These are phyloP conservation scores for Coemansia sp. DNA, from an alignment of 192 early-diverging fungal species.

Conservation along the genomic window DNA sequence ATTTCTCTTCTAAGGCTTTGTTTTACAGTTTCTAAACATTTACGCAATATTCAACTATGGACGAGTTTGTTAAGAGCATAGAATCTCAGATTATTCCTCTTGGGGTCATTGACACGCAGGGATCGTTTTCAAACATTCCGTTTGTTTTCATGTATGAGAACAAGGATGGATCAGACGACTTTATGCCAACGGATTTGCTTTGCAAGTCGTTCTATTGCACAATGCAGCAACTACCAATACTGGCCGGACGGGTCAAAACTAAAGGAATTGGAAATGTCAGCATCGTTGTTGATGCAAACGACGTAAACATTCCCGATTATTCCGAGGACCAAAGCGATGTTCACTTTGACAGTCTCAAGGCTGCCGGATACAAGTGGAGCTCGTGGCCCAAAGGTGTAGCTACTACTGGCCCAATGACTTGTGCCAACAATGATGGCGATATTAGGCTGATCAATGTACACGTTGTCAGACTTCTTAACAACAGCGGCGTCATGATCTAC, in stretches of 20 bases:
- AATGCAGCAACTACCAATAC: constrained; percentile 24
- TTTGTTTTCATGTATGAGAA: constrained; percentile 52
- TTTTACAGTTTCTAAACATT: too few species aligned
- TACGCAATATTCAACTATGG: constrained; percentile 1
- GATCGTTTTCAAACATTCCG: constrained; percentile 50
- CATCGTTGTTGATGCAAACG: constrained; percentile 28
- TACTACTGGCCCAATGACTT: constrained; percentile 35
- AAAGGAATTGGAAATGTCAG: constrained; percentile 26
- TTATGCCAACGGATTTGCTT: constrained; percentile 30
- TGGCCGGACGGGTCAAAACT: constrained; percentile 24
- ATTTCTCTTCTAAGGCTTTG: too few species aligned
- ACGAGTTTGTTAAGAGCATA: constrained; percentile 18
- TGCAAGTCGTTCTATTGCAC: constrained; percentile 32
- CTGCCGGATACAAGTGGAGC: constrained; percentile 24
- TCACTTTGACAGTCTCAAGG: constrained; percentile 27
- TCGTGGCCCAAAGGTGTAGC: constrained; percentile 42
- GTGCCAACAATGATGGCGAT: constrained; percentile 15
- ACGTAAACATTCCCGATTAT: constrained; percentile 44
- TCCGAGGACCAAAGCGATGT: constrained; percentile 23
- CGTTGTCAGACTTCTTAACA: constrained; percentile 27
- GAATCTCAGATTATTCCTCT: constrained; percentile 33
- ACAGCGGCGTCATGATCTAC: constrained; percentile 46
- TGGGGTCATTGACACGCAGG: constrained; percentile 35
- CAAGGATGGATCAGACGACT: constrained; percentile 5
- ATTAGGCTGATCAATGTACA: constrained; percentile 51